A percentile compares a stretch with the other conserved stretches of the same genome.
phyloP scores from a whole-genome alignment of 352 stramenopile species.

The Phytophthora lateralis region DNA sequence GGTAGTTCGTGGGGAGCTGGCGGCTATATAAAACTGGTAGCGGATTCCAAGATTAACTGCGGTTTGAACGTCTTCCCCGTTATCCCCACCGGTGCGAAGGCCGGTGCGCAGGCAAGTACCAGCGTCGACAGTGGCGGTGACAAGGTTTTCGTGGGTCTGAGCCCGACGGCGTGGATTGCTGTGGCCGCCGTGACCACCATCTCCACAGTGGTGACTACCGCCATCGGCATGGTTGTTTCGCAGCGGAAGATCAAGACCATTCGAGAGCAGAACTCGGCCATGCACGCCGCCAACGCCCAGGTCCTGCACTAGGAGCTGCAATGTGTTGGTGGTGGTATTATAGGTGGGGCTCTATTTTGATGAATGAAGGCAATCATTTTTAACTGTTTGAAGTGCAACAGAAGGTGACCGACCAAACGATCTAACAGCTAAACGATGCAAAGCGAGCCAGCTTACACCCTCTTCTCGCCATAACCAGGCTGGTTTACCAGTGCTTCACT shows the following conservation, averaged over 20 bases:
- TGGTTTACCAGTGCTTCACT: constrained; percentile 3
- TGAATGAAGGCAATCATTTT: neutral
- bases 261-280: constrained; percentile 54
- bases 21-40: constrained; percentile 70
- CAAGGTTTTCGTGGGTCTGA: constrained; percentile 66
- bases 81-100: constrained; percentile 60
- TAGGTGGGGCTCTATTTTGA: neutral
- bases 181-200: constrained; percentile 55
- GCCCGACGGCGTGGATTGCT: constrained; percentile 57
- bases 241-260: constrained; percentile 51
- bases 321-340: neutral
- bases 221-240: constrained; percentile 46
- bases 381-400: neutral
- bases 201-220: constrained; percentile 53
- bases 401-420: neutral
- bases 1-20: constrained; percentile 64
- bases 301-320: constrained; percentile 5
- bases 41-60: constrained; percentile 78
- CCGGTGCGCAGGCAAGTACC: constrained; percentile 44
- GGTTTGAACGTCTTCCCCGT: constrained; percentile 83
- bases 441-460: constrained; percentile 18
- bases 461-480: constrained; percentile 24
- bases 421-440: constrained; percentile 11
- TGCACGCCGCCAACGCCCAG: constrained; percentile 36
- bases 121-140: constrained; percentile 70